Evolutionary conservation across 2,329 filamentous ascomycete species (phyloP).

Genomic region (Endothia cerciana): DNA sequence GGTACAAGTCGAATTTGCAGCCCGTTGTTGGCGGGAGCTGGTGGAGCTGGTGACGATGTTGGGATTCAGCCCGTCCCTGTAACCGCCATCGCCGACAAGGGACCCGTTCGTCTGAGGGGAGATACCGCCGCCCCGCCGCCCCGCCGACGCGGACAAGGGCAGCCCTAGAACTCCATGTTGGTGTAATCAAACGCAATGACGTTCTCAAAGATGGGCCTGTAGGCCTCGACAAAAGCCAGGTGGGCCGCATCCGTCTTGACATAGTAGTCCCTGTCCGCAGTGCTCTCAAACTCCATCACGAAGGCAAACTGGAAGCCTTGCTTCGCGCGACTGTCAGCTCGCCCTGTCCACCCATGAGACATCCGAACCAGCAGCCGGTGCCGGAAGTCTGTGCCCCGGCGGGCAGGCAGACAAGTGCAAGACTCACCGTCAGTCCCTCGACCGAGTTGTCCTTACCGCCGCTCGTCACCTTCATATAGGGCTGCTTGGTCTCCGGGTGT

Average conservation of each 20-base stretch:
- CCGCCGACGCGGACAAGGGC: no score
- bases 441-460: constrained; percentile 66
- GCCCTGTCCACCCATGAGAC: neutral
- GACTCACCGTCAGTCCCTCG: constrained; percentile 60
- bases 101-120: no score
- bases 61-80: no score
- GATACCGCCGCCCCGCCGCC: no score
- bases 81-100: no score
- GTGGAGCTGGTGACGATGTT: no score
- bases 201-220: constrained; percentile 52
- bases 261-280: constrained; percentile 72
- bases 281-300: constrained; percentile 66
- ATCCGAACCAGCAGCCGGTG: no score
- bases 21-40: no score
- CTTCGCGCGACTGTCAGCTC: constrained; percentile 40
- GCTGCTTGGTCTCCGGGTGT: constrained; percentile 59
- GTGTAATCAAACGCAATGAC: constrained; percentile 64
- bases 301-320: constrained; percentile 70
- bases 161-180: constrained; percentile 46
- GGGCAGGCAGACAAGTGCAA: no score
- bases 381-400: no score
- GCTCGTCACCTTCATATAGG: constrained; percentile 61
- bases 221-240: constrained; percentile 57
- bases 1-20: no score
- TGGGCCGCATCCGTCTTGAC: constrained; percentile 67